These are phyloP conservation scores for Lactarius vividus DNA, from an alignment of 768 basidiomycete genomes.

Conservation along the genomic window DNA sequence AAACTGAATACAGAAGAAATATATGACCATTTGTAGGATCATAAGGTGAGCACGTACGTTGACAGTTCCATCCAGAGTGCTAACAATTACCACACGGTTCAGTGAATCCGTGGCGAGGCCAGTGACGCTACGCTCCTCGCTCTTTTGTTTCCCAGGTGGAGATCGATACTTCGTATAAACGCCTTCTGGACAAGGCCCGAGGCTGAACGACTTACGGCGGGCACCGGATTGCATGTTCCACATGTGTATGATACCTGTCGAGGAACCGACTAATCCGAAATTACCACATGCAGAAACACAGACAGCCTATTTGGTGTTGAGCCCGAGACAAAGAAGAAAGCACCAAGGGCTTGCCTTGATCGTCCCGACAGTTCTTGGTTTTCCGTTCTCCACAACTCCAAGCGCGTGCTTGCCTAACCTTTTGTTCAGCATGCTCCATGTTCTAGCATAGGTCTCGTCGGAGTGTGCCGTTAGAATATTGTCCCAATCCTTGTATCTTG, in stretches of 20 bases:
- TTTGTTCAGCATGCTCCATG: conserved; percentile 87
- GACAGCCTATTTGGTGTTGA: conserved; percentile 52
- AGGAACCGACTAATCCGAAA: conserved; percentile 84
- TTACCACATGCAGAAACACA: conserved; percentile 95
- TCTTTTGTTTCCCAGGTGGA: conserved; percentile 39
- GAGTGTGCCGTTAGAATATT: conserved; percentile 90
- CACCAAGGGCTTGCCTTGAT: conserved; percentile 58
- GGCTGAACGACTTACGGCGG: conserved; percentile 68
- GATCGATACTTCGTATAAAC: conserved; percentile 42
- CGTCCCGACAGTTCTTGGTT: conserved; percentile 53
- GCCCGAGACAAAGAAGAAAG: neutral
- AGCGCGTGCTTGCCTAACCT: conserved; percentile 74
- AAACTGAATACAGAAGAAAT: conserved; percentile 54
- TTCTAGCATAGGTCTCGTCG: conserved; percentile 77
- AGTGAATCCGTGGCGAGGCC: conserved; percentile 85
- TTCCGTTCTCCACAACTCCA: conserved; percentile 51
- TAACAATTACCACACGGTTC: conserved; percentile 76
- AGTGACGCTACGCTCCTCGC: conserved; percentile 58
- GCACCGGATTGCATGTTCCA: conserved; percentile 98
- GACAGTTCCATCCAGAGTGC: conserved; percentile 84
- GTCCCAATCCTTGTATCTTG: conserved; percentile 94
- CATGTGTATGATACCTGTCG: conserved; percentile 76
- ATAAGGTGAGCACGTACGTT: conserved; percentile 55
- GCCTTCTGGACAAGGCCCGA: conserved; percentile 63
- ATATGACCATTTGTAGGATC: conserved; percentile 4